These are phyloP conservation scores for Fraxinus sp. DNA, from an alignment of 305 asterid species.

Conservation along the genomic window DNA sequence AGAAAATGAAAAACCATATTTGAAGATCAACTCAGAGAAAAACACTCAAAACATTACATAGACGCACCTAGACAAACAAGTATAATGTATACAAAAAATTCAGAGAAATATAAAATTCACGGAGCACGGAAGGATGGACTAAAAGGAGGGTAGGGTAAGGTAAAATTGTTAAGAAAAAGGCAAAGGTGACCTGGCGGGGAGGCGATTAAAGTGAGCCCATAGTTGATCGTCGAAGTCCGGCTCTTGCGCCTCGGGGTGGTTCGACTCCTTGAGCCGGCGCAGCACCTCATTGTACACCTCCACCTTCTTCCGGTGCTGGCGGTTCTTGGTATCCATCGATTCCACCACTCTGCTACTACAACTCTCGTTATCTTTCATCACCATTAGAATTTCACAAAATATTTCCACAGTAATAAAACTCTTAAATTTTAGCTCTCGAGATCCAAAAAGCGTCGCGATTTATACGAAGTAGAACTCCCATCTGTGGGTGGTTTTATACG, in stretches of 20 bases:
- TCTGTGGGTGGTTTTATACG: conserved; percentile 6
- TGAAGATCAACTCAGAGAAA: not conserved
- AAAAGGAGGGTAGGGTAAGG: not conserved
- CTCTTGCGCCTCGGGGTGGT: conserved; percentile 60
- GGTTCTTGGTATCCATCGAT: conserved; percentile 40
- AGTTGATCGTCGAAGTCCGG: conserved; percentile 77
- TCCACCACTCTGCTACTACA: conserved; percentile 75
- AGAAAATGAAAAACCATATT: not conserved
- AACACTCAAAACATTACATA: not conserved
- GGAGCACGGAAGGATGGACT: conserved; percentile 14
- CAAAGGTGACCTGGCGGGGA: conserved; percentile 65
- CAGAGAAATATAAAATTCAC: not conserved
- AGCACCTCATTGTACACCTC: conserved; percentile 93
- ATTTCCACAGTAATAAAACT: not conserved
- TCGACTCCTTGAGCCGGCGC: conserved; percentile 70
- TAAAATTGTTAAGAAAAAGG: not conserved
- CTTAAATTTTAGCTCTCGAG: conserved; percentile 4
- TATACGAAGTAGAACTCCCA: conserved; percentile 23
- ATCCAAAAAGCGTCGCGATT: conserved; percentile 28
- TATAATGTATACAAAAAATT: not conserved
- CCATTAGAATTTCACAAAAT: conserved; percentile 41
- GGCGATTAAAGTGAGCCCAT: conserved; percentile 92
- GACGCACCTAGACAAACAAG: not conserved
- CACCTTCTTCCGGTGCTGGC: conserved; percentile 54
- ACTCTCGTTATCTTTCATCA: conserved; percentile 75